phyloP scores from a whole-genome alignment of 2,329 filamentous ascomycete genomes.

The Ophiognomonia clavigignenti-juglandacearum region DNA sequence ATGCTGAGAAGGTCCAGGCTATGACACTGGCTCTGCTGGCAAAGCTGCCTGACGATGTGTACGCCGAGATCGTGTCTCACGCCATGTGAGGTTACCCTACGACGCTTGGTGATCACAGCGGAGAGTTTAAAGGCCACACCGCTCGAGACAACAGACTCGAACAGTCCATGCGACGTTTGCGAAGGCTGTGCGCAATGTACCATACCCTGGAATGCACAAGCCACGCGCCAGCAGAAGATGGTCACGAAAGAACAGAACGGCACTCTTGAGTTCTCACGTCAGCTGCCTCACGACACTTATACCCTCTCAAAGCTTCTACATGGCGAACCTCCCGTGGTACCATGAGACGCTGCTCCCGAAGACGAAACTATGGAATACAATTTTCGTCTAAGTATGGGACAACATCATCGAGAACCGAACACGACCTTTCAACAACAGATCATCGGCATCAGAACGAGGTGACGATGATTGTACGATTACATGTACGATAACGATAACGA shows the following conservation, averaged over 20 bases:
- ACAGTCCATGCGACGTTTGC: no score
- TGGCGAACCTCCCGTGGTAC: no score
- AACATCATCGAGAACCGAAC: no score
- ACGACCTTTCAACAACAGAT: no score
- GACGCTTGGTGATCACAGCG: no score
- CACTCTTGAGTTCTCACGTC: background rate
- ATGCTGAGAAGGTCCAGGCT: slow-evolving; percentile 78
- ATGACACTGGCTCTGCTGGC: slow-evolving; percentile 81
- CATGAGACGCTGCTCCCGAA: no score
- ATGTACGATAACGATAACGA: slow-evolving; percentile 8
- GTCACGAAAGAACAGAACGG: background rate
- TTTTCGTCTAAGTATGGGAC: no score
- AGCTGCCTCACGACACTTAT: background rate
- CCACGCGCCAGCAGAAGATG: background rate
- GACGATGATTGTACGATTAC: slow-evolving; percentile 8
- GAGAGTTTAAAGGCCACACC: no score
- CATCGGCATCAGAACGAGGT: background rate
- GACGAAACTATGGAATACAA: no score
- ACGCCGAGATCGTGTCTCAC: slow-evolving; percentile 83
- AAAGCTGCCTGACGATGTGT: slow-evolving; percentile 87
- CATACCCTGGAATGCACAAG: background rate
- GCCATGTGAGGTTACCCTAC: slow-evolving; percentile 69
- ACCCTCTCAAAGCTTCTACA: no score
- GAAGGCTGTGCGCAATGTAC: no score
- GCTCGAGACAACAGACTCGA: no score